Evolutionary conservation across 306 rosid genomes (phyloP).

Genomic region (Sphenostylis stenocarpa): DNA sequence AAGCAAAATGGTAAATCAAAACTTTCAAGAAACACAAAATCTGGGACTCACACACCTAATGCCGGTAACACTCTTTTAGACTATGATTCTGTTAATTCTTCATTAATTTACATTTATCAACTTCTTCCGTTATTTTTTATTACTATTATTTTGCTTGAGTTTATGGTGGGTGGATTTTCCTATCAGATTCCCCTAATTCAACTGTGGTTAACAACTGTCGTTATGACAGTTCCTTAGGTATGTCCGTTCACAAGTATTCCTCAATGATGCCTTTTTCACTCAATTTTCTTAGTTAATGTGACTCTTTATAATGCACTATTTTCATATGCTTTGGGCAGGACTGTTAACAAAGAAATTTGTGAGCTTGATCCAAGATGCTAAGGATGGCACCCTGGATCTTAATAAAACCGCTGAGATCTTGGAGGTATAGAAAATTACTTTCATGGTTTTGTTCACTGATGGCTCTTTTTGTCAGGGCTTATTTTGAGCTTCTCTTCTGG

Average conservation of each 20-base stretch:
- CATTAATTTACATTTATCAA: not conserved
- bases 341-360: slow-evolving; percentile 81
- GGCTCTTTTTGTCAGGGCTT: not conserved
- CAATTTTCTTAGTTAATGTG: slow-evolving; percentile 12
- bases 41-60: slow-evolving; percentile 34
- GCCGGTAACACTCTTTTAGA: slow-evolving; percentile 39
- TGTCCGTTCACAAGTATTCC: slow-evolving; percentile 19
- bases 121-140: not conserved
- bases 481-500: not conserved
- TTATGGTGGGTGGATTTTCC: slow-evolving; percentile 16
- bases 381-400: slow-evolving; percentile 75
- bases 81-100: not conserved
- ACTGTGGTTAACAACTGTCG: slow-evolving; percentile 54
- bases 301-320: not conserved
- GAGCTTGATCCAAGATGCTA: slow-evolving; percentile 58
- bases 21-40: slow-evolving; percentile 50
- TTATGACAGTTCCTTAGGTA: slow-evolving; percentile 86
- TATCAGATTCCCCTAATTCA: slow-evolving; percentile 40
- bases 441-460: not conserved
- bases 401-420: slow-evolving; percentile 64
- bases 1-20: slow-evolving; percentile 43
- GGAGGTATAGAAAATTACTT: slow-evolving; percentile 51
- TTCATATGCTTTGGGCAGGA: slow-evolving; percentile 54
- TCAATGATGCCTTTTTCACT: not conserved
- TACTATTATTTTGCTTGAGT: not conserved